Conservation (phyloP, 2,329 filamentous ascomycete genomes). For the Aureobasidium subglaciale region DNA sequence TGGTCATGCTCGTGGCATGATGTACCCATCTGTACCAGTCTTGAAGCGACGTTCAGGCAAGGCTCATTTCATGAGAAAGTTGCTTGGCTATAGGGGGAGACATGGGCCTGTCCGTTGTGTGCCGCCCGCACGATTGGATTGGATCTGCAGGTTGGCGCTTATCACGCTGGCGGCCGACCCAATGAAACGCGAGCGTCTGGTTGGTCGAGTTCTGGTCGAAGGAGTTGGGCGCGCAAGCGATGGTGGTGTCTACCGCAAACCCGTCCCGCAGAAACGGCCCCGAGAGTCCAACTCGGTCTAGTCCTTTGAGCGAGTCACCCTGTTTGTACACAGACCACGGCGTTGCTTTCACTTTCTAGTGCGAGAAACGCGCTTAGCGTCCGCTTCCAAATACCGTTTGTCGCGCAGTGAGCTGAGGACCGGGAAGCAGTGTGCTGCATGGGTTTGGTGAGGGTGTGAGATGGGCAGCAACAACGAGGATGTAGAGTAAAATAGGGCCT, state of each 20-base stretch:
- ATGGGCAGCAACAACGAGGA: background rate
- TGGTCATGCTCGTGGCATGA: background rate
- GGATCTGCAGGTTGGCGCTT: slow-evolving; percentile 14
- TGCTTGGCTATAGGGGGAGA: background rate
- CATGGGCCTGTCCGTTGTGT: slow-evolving; percentile 11
- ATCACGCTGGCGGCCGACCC: slow-evolving; percentile 10
- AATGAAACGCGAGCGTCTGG: slow-evolving; percentile 10
- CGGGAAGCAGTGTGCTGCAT: background rate
- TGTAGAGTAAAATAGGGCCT: background rate
- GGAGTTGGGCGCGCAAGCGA: slow-evolving; percentile 15
- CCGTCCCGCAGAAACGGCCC: slow-evolving; percentile 15
- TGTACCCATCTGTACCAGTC: background rate
- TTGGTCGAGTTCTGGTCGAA: slow-evolving; percentile 6
- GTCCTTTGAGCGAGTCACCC: slow-evolving; percentile 13
- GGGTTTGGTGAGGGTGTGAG: slow-evolving; percentile 10
- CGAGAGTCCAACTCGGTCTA: slow-evolving; percentile 8
- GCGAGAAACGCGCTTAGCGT: slow-evolving; percentile 15
- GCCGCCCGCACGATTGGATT: slow-evolving; percentile 13
- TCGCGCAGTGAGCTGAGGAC: slow-evolving; percentile 9
- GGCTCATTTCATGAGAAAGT: background rate
- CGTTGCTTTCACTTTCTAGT: slow-evolving; percentile 8
- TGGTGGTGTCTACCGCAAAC: slow-evolving; percentile 12
- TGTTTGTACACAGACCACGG: slow-evolving; percentile 5
- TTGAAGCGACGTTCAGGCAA: slow-evolving; percentile 10
- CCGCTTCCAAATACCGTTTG: slow-evolving; percentile 16